Percentiles rank a stretch among this genome's conserved stretches.
Evolutionary conservation across 148 eudicot species (phyloP).

Genomic region (Chenopodium berlandieri): DNA sequence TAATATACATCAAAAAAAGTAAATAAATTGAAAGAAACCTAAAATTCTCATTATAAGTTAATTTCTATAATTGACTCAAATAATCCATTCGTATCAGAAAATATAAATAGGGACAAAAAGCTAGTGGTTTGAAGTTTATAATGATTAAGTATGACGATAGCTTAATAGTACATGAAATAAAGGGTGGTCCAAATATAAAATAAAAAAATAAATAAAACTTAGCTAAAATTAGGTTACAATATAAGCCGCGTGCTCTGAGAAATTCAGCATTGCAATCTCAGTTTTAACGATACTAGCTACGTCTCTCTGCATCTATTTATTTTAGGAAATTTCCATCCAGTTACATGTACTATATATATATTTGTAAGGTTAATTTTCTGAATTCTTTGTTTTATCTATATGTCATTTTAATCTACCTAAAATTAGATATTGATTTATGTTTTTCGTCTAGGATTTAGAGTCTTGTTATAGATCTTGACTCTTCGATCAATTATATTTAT

Average conservation of each 20-base stretch:
- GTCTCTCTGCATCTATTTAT: slow-evolving; percentile 4
- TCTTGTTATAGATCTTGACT: background rate
- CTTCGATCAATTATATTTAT: background rate
- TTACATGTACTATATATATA: background rate
- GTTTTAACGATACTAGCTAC: slow-evolving; percentile 9
- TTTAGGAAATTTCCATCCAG: background rate
- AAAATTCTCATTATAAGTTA: background rate
- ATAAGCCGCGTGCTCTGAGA: slow-evolving; percentile 18
- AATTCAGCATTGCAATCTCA: slow-evolving; percentile 15
- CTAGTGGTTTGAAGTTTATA: slow-evolving; percentile 11
- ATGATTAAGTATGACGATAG: slow-evolving; percentile 15
- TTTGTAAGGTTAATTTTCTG: background rate
- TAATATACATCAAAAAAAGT: too few species aligned
- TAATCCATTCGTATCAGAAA: background rate
- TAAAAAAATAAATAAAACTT: background rate
- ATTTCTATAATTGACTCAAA: slow-evolving; percentile 11
- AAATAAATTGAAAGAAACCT: background rate
- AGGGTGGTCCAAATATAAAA: slow-evolving; percentile 14
- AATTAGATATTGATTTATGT: background rate
- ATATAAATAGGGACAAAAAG: background rate
- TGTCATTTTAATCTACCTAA: background rate
- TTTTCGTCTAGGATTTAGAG: background rate
- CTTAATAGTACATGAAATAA: background rate
- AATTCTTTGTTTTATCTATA: background rate
- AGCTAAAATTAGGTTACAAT: slow-evolving; percentile 8